Base-by-base conservation (phyloP, 805 yeast genomes). In the Citeromyces matritensis region DNA sequence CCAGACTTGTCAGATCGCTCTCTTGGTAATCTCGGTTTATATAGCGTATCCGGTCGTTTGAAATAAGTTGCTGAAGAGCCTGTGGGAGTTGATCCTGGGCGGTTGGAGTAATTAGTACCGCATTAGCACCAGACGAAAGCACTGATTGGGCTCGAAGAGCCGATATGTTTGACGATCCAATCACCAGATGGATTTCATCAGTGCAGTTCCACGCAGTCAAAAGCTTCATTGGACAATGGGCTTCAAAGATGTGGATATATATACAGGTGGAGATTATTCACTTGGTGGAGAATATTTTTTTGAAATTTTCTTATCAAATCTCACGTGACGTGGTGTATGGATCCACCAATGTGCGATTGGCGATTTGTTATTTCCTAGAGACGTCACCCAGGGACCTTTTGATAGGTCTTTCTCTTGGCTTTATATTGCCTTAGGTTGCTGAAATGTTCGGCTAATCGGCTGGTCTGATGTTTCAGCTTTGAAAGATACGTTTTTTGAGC, bases 131-230 rank as follows among this genome's bases (percentile, higher is more conserved):
- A 14, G 67, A 46, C 26, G 63, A 64, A 9, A 70, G 39, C 15
- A 71, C 59, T 6, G 62, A 46, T 17, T 53, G 57, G 10, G 71
- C 57, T 40, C 86, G 59, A 15, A 59, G 50, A 9, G 57, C 46
- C 0, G 73, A 56, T n/a, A 63, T 50, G 12, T 55, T 55, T 5
- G 66, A 55, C 4, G 56, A 54, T 29, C 82, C 84, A 8, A 77
- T 49, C 5, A 80, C 60, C 24, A 78, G 50, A 42, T 74, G 81
- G 2, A 49, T 49, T 39, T 77, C 81, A 15, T 55, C 69, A 10
- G 43, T 32, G 35, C 75, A 60, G 35, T 61, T 52, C 27, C 59
- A 38, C 1, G 73, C 63, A 3, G 63, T 50, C 17, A 70, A 43
- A 15, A 63, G 39, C 23, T 55, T 55, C 17, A n/a, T n/a, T n/a